A percentile compares a stretch with the other conserved stretches of the same genome.
phyloP scores from a whole-genome alignment of 768 basidiomycete genomes.

The Leucocoprinus sp. region DNA sequence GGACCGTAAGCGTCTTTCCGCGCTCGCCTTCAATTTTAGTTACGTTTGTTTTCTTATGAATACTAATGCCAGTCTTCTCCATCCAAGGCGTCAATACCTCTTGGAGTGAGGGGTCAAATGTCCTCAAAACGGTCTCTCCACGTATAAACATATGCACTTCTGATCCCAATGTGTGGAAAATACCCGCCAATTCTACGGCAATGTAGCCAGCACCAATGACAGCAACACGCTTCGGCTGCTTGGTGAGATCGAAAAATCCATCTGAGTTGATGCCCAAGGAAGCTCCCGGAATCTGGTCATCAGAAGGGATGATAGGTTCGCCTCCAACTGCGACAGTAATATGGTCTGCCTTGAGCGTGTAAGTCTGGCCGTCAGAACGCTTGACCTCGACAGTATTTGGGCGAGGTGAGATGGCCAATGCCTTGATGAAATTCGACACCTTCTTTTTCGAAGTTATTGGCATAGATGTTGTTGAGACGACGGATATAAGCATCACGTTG shows the following conservation, averaged over 20 bases:
- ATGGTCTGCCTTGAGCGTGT: slow-evolving; percentile 66
- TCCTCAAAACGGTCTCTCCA: slow-evolving; percentile 80
- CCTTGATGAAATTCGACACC: slow-evolving; percentile 84
- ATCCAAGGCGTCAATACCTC: slow-evolving; percentile 85
- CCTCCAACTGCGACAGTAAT: slow-evolving; percentile 87
- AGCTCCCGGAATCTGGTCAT: slow-evolving; percentile 81
- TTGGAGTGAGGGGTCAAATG: slow-evolving; percentile 84
- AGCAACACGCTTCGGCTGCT: slow-evolving; percentile 88
- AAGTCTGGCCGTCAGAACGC: slow-evolving; percentile 55
- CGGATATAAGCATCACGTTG: slow-evolving; percentile 95
- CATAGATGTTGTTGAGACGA: slow-evolving; percentile 85
- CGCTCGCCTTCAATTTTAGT: slow-evolving; percentile 67
- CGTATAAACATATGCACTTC: slow-evolving; percentile 93
- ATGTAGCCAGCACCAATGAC: slow-evolving; percentile 98
- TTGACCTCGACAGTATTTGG: slow-evolving; percentile 69
- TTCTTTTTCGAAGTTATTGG: slow-evolving; percentile 80
- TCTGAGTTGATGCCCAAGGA: slow-evolving; percentile 88
- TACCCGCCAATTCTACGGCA: slow-evolving; percentile 92
- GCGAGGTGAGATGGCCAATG: slow-evolving; percentile 60
- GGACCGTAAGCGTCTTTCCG: slow-evolving; percentile 67
- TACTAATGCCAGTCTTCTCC: slow-evolving; percentile 85
- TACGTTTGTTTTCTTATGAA: slow-evolving; percentile 76
- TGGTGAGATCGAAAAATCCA: slow-evolving; percentile 88
- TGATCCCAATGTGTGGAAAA: slow-evolving; percentile 83
- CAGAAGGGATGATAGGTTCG: slow-evolving; percentile 68